Conservation (phyloP, 352 stramenopile species). For the Globisporangium emineosum region DNA sequence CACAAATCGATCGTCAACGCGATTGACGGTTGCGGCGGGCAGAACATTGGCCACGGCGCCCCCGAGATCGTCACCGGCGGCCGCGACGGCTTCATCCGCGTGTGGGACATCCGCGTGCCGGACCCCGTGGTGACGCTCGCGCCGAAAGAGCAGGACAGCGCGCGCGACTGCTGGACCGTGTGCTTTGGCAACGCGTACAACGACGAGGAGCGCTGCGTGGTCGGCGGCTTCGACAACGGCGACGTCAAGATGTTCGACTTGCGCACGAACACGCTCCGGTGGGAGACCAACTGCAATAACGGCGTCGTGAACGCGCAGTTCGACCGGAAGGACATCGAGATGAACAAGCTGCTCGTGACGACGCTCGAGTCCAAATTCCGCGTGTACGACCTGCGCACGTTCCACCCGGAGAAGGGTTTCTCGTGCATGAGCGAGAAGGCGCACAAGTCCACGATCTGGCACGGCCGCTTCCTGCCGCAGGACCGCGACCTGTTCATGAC, state of each 20-base stretch:
- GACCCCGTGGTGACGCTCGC: conserved; percentile 92
- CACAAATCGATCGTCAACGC: conserved; percentile 94
- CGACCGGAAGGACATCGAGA: conserved; percentile 96
- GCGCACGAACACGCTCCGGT: conserved; percentile 90
- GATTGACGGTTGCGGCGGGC: conserved; percentile 93
- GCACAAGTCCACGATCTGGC: conserved; percentile 96
- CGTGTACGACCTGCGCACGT: conserved; percentile 93
- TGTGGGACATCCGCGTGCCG: conserved; percentile 93
- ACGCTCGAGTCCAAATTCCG: conserved; percentile 96
- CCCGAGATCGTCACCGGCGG: conserved; percentile 94
- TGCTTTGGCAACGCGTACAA: conserved; percentile 95
- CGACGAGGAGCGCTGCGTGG: conserved; percentile 91
- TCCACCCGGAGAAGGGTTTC: conserved; percentile 91
- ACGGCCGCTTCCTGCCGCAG: conserved; percentile 92
- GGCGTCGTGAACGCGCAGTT: conserved; percentile 95
- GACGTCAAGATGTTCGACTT: conserved; percentile 98
- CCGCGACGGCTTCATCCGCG: conserved; percentile 92
- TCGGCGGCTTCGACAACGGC: conserved; percentile 95
- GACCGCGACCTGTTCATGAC: conserved; percentile 97
- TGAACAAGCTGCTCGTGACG: conserved; percentile 96
- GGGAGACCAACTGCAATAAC: conserved; percentile 96
- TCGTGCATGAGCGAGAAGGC: conserved; percentile 88
- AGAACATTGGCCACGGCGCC: conserved; percentile 86
- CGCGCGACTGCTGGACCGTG: conserved; percentile 95
- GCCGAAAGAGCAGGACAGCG: conserved; percentile 73